phyloP scores from a whole-genome alignment of 768 basidiomycete species.

The Gelatoporia subvermispora region DNA sequence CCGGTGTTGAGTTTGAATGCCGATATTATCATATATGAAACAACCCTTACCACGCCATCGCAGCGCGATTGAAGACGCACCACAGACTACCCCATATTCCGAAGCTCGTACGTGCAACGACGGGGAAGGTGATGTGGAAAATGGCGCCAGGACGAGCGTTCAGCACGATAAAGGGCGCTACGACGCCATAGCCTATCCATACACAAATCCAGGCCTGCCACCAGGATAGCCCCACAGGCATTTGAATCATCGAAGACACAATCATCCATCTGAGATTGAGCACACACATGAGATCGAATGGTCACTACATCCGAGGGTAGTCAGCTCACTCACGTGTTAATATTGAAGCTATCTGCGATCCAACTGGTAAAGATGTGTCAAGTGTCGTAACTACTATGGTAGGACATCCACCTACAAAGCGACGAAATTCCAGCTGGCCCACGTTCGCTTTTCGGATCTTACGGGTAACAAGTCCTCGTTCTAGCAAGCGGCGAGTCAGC shows the following conservation, averaged over 20 bases:
- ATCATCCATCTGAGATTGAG: constrained; percentile 62
- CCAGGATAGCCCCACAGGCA: constrained; percentile 57
- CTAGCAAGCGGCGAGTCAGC: constrained; percentile 28
- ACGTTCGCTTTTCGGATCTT: constrained; percentile 54
- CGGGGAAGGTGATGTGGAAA: constrained; percentile 74
- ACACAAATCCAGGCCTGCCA: constrained; percentile 85
- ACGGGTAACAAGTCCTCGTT: constrained; percentile 75
- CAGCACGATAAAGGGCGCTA: constrained; percentile 65
- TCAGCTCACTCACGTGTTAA: constrained; percentile 54
- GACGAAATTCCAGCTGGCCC: constrained; percentile 62
- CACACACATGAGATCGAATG: neutral
- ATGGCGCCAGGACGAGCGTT: constrained; percentile 77
- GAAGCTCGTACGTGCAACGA: constrained; percentile 71
- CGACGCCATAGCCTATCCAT: constrained; percentile 42
- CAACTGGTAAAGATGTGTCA: constrained; percentile 41
- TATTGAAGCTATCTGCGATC: constrained; percentile 78
- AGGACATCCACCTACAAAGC: constrained; percentile 44
- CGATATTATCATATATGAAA: constrained; percentile 1
- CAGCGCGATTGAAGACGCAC: constrained; percentile 74
- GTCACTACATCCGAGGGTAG: neutral
- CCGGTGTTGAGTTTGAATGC: neutral
- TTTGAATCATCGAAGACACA: constrained; percentile 66
- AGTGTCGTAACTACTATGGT: constrained; percentile 2
- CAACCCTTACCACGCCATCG: constrained; percentile 58
- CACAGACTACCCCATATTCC: constrained; percentile 75